Evolutionary conservation across 2,329 filamentous ascomycete genomes (phyloP), one percentile per base, ranked within the genome.

Genomic region (Amauroascus niger): DNA sequence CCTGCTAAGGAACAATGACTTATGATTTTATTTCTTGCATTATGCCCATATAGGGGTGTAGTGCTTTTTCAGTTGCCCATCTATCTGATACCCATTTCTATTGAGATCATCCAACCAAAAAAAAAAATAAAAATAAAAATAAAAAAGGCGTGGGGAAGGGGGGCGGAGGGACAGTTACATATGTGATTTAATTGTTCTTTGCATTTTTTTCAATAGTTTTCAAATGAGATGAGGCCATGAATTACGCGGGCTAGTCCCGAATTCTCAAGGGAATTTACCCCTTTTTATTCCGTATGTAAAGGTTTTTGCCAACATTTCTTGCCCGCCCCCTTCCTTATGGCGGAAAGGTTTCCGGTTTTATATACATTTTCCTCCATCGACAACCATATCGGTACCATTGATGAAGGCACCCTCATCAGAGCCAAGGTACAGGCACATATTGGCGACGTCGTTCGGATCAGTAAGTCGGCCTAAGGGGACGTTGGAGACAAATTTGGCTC

Each of bases 341-440:
- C n/a, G 14, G 6, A 6, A 6, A 18, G 26, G 20, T 8, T 43
- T 6, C 22, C 6, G 8, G 13, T 43, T 32, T 56, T 61, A 70
- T 49, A 70, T 64, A 60, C 67, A 69, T 56, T 70, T 73, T 26
- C 77, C 77, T 39, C 79, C 79, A 68, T 82, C 79, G 41, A 84
- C 78, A 51, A 86, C 79, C 57, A 88, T 71, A 57, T 85, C 83
- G n/a, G 83, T 76, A 0, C 85, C 86, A 0, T 84, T 87, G 58
- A 89, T 79, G 61, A 88, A 88, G 2, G 73, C 76, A 0, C 81
- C 82, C 63, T 88, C 86, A 26, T 87, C 82, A 55, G 82, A 86
- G 1, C 82, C 83, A 44, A 89, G 66, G 64, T 84, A 89, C 16
- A 83, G 75, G 57, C 80, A 82, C 24, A 83, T 83, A 62, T 87